phyloP scores from a whole-genome alignment of 2,329 filamentous ascomycete genomes.

The Ilyonectria destructans region DNA sequence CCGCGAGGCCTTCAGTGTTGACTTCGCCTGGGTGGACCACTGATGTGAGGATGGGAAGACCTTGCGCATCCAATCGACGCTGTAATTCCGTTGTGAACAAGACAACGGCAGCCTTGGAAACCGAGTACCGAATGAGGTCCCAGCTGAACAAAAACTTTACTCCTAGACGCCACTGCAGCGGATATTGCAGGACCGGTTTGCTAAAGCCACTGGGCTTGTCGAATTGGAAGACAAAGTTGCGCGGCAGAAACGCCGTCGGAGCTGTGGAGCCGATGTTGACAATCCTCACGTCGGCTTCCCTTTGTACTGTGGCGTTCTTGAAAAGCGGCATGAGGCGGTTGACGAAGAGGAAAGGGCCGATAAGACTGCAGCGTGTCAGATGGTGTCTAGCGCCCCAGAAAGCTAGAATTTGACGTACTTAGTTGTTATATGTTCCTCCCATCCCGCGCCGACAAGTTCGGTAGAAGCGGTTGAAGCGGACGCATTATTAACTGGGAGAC shows the following conservation, averaged over 20 bases:
- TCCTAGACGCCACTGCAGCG: conserved; percentile 34
- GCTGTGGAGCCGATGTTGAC: conserved; percentile 44
- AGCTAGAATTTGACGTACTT: conserved; percentile 38
- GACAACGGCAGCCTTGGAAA: conserved; percentile 21
- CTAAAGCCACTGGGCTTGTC: conserved; percentile 28
- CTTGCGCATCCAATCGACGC: conserved; percentile 17
- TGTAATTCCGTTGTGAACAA: conserved; percentile 30
- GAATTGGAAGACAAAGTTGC: conserved; percentile 41
- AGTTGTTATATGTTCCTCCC: conserved; percentile 46
- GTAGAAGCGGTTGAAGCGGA: conserved; percentile 20
- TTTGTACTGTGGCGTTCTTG: conserved; percentile 36
- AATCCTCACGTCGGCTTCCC: conserved; percentile 46
- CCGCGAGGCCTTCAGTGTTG: neutral
- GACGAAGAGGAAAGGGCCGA: conserved; percentile 49
- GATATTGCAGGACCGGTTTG: conserved; percentile 29
- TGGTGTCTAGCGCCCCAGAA: too few species aligned
- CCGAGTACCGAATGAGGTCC: conserved; percentile 45
- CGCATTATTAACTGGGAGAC: conserved; percentile 48
- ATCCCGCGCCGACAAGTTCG: conserved; percentile 37
- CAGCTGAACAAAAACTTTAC: conserved; percentile 32
- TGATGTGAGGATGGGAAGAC: conserved; percentile 10
- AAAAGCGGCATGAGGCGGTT: conserved; percentile 50
- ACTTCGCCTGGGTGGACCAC: conserved; percentile 27
- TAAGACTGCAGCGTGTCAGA: conserved; percentile 34
- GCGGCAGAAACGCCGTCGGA: conserved; percentile 36